A percentile compares a stretch with the other conserved stretches of the same genome.
These are phyloP conservation scores for Adansonia digitata DNA, from an alignment of 345 rosid species.

Conservation along the genomic window DNA sequence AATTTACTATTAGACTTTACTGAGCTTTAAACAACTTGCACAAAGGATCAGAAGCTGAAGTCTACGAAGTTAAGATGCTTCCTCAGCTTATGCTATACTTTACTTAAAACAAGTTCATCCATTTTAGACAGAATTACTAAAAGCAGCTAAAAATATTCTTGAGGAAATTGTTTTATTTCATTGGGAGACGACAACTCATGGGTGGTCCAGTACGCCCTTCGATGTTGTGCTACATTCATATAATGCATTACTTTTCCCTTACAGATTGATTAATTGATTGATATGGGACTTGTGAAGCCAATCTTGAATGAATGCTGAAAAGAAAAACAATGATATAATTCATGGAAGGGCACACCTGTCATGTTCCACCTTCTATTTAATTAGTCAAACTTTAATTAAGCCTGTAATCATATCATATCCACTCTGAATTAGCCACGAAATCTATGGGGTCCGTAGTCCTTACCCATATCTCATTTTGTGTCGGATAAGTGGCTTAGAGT, in stretches of 20 bases:
- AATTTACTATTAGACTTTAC: background rate
- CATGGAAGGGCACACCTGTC: background rate
- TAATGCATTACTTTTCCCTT: too few species aligned
- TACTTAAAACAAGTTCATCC: background rate
- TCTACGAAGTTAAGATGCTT: background rate
- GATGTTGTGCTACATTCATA: too few species aligned
- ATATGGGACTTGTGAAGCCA: too few species aligned
- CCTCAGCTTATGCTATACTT: background rate
- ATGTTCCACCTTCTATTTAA: background rate
- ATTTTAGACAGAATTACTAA: background rate
- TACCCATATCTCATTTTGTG: background rate
- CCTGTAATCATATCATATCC: background rate
- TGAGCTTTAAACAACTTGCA: background rate
- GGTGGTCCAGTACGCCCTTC: too few species aligned
- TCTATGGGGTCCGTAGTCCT: background rate
- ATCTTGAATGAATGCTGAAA: background rate
- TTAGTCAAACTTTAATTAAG: background rate
- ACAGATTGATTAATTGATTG: too few species aligned
- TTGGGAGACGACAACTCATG: slow-evolving; percentile 8
- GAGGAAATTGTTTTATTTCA: background rate
- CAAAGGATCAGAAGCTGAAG: background rate
- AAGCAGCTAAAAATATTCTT: too few species aligned
- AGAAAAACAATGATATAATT: background rate
- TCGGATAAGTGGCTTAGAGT: background rate
- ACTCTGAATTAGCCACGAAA: background rate